Conservation (phyloP, 1,284 basidiomycete genomes). For the Earliella scabrosa region DNA sequence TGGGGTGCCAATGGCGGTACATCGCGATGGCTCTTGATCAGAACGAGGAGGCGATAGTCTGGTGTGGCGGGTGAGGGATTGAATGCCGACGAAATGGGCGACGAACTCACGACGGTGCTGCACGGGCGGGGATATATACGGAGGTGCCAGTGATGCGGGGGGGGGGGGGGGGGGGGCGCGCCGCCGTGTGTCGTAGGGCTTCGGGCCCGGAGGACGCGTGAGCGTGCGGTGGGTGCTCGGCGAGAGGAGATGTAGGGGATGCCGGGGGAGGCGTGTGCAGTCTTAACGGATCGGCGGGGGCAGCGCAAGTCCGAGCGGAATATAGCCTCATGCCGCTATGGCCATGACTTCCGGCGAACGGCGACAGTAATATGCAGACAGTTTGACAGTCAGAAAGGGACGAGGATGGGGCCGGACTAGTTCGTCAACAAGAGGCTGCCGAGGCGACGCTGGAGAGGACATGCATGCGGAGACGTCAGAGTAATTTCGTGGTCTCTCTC, state of each 20-base stretch:
- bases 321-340: too few species aligned
- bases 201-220: background rate
- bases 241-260: background rate
- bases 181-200: background rate
- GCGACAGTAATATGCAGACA: too few species aligned
- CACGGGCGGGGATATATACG: background rate
- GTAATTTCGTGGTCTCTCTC: background rate
- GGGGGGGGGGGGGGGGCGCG: too few species aligned
- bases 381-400: background rate
- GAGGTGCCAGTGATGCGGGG: too few species aligned
- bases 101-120: background rate
- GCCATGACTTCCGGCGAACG: too few species aligned
- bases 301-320: too few species aligned
- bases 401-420: background rate
- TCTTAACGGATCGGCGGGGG: background rate
- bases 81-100: background rate
- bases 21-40: constrained; percentile 26
- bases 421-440: background rate
- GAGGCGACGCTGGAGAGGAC: background rate
- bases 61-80: background rate
- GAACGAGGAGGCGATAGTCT: background rate
- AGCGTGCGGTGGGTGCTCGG: background rate
- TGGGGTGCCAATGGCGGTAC: constrained; percentile 38
- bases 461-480: too few species aligned
- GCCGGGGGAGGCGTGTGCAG: background rate